These are phyloP conservation scores for Cystobasidiopsis lactophilus DNA, from an alignment of 768 basidiomycete species.

Conservation along the genomic window DNA sequence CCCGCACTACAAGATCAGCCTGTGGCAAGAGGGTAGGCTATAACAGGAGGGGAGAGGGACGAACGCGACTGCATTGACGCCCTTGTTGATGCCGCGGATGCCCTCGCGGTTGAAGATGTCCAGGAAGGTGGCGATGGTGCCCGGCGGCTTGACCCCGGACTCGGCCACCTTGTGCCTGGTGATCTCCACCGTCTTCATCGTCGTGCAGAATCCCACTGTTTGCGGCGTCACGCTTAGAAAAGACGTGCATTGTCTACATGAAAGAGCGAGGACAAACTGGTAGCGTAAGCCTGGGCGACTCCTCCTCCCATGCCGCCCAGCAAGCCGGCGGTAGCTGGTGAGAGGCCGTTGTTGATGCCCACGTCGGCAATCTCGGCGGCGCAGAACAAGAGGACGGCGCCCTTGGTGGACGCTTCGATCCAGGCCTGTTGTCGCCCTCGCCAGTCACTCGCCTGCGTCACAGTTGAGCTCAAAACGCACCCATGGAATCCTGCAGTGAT, in stretches of 20 bases:
- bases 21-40: background rate
- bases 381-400: constrained; percentile 82
- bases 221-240: background rate
- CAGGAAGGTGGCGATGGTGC: constrained; percentile 80
- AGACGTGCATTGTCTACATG: no score
- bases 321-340: constrained; percentile 61
- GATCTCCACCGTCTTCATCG: constrained; percentile 98
- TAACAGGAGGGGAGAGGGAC: background rate
- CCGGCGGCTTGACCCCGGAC: constrained; percentile 42
- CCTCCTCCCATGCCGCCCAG: constrained; percentile 96
- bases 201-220: constrained; percentile 57
- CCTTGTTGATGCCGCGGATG: constrained; percentile 91
- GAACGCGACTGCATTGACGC: constrained; percentile 48
- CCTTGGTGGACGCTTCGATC: constrained; percentile 99
- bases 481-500: constrained; percentile 54
- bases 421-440: constrained; percentile 43
- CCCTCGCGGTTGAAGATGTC: constrained; percentile 90
- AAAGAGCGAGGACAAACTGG: constrained; percentile 41
- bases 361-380: constrained; percentile 80
- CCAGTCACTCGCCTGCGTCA: background rate
- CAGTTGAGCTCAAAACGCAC: constrained; percentile 29
- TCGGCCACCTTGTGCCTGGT: constrained; percentile 82
- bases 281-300: constrained; percentile 91
- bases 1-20: background rate
- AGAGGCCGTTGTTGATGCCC: constrained; percentile 42